Percentiles rank a stretch among this genome's conserved stretches.
phyloP scores from a whole-genome alignment of 192 early-diverging fungal genomes.

The Martensiomyces pterosporus region DNA sequence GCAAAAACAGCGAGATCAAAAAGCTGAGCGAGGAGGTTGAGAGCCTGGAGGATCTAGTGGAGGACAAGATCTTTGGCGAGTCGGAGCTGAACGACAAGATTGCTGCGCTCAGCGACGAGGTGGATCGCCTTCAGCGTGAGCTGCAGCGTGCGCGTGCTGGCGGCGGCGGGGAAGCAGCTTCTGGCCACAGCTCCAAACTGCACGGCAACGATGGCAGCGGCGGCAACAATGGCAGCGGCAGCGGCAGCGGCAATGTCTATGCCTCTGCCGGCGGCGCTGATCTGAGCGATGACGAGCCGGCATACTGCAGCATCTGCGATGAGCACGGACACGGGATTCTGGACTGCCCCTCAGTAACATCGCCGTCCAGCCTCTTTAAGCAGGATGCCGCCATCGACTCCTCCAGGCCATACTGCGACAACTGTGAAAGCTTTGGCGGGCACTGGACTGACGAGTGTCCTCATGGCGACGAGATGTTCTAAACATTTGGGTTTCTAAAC shows the following conservation, averaged over 20 bases:
- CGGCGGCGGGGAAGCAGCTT: not conserved
- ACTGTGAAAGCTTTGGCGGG: slow-evolving; percentile 67
- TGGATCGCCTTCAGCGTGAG: slow-evolving; percentile 41
- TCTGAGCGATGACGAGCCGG: slow-evolving; percentile 26
- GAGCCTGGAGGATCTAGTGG: slow-evolving; percentile 63
- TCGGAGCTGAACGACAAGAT: slow-evolving; percentile 65
- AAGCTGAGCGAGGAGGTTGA: slow-evolving; percentile 62
- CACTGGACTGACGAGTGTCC: slow-evolving; percentile 72
- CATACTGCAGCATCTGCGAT: slow-evolving; percentile 71
- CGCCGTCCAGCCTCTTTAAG: slow-evolving; percentile 26
- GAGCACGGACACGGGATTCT: slow-evolving; percentile 58
- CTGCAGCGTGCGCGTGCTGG: slow-evolving; percentile 5
- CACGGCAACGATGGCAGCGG: not conserved
- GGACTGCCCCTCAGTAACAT: slow-evolving; percentile 47
- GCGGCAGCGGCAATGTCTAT: not conserved
- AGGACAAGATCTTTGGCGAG: slow-evolving; percentile 72
- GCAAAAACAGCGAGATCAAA: slow-evolving; percentile 58
- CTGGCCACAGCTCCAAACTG: too few relatives aligned
- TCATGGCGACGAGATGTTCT: slow-evolving; percentile 67
- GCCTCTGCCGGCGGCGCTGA: not conserved
- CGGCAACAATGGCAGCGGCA: not conserved
- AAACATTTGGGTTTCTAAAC: slow-evolving; percentile 3
- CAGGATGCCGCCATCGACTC: slow-evolving; percentile 21
- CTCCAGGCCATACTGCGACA: slow-evolving; percentile 62
- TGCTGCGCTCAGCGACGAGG: slow-evolving; percentile 50